Conservation (phyloP, 805 yeast species). For the Blastobotrys parvus region DNA sequence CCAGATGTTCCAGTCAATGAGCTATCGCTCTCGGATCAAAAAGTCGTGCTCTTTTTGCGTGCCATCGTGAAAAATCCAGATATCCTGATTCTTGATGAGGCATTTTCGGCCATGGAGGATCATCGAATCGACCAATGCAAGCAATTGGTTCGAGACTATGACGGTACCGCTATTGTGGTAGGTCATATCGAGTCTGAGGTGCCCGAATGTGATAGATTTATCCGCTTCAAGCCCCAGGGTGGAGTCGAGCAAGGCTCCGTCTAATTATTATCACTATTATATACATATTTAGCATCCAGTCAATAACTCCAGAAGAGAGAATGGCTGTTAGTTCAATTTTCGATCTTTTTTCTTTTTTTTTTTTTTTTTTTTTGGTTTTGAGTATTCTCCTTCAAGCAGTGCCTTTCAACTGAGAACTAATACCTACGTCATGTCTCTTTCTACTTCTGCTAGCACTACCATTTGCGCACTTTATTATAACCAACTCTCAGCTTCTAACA, state of each 20-base stretch:
- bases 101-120: slow-evolving; percentile 83
- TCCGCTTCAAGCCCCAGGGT: slow-evolving; percentile 14
- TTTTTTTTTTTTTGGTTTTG: too few species aligned
- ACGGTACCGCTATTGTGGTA: slow-evolving; percentile 70
- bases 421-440: not conserved
- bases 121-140: slow-evolving; percentile 49
- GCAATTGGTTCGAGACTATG: slow-evolving; percentile 38
- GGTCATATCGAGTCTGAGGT: slow-evolving; percentile 82
- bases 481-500: too few species aligned
- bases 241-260: too few species aligned
- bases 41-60: slow-evolving; percentile 64
- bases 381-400: not conserved
- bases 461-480: too few species aligned
- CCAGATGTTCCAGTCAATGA: slow-evolving; percentile 41
- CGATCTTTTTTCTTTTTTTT: too few species aligned
- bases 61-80: slow-evolving; percentile 73
- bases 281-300: too few species aligned
- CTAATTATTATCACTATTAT: too few species aligned
- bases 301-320: too few species aligned
- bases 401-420: not conserved
- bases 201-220: slow-evolving; percentile 53
- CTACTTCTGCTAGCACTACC: too few species aligned
- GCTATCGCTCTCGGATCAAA: slow-evolving; percentile 65
- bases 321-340: too few species aligned
- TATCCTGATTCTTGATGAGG: slow-evolving; percentile 80